Conservation (phyloP, 495 filamentous ascomycete genomes). For the Penicillium daleae region DNA sequence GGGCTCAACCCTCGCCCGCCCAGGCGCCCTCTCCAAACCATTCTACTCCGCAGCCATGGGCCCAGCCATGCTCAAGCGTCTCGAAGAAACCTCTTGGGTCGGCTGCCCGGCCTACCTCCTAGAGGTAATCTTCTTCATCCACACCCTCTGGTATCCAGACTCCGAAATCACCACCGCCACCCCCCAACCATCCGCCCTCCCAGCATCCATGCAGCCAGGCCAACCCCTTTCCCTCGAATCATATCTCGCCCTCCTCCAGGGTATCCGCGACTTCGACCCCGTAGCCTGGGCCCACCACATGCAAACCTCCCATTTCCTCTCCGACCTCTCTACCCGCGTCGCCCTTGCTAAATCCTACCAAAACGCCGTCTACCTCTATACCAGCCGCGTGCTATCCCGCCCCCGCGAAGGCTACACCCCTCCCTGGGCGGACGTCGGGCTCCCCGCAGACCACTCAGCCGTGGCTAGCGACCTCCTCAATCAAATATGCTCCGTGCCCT, state of each 20-base stretch:
- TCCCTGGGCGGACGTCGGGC: constrained; percentile 32
- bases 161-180: constrained; percentile 26
- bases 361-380: constrained; percentile 51
- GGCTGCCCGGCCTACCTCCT: constrained; percentile 53
- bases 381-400: constrained; percentile 47
- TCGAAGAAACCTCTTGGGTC: constrained; percentile 54
- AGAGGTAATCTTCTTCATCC: constrained; percentile 52
- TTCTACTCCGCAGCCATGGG: constrained; percentile 49
- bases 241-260: constrained; percentile 41
- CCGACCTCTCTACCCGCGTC: constrained; percentile 44
- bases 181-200: constrained; percentile 37
- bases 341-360: constrained; percentile 48
- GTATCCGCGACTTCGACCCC: constrained; percentile 51
- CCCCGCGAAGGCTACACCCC: constrained; percentile 34
- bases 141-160: constrained; percentile 46
- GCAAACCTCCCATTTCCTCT: constrained; percentile 42
- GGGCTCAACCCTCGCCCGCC: constrained; percentile 52
- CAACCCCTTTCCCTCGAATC: constrained; percentile 37
- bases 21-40: constrained; percentile 48
- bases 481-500: constrained; percentile 42
- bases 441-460: constrained; percentile 40
- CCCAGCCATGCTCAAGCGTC: constrained; percentile 45
- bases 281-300: constrained; percentile 48
- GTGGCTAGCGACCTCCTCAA: constrained; percentile 42
- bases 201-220: constrained; percentile 30